Conservation (phyloP, 306 rosid genomes). For the Cucurbita moschata region DNA sequence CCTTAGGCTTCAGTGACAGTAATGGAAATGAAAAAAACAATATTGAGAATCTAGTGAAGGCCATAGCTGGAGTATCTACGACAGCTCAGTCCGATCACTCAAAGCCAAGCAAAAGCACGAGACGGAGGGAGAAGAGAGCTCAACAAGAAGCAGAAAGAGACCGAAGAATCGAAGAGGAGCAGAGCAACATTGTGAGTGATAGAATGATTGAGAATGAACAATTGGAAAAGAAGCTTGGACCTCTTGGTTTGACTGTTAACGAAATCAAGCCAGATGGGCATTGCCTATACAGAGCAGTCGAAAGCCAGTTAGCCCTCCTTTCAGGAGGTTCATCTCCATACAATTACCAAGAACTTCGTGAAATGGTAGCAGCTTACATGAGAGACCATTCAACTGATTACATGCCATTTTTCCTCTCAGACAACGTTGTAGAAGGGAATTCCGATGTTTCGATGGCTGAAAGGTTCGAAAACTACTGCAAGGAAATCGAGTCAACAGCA, state of each 20-base stretch:
- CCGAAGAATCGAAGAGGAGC: slow-evolving; percentile 76
- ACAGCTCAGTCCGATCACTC: slow-evolving; percentile 39
- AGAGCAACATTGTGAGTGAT: slow-evolving; percentile 52
- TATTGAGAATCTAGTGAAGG: slow-evolving; percentile 64
- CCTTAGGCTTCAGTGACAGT: slow-evolving; percentile 46
- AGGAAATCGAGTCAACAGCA: slow-evolving; percentile 73
- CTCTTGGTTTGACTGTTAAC: slow-evolving; percentile 52
- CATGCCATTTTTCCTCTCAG: slow-evolving; percentile 68
- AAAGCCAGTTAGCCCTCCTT: slow-evolving; percentile 49
- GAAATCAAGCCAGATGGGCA: slow-evolving; percentile 95
- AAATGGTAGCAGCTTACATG: slow-evolving; percentile 66
- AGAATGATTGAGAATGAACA: slow-evolving; percentile 63
- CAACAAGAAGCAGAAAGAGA: slow-evolving; percentile 84
- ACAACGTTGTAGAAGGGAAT: slow-evolving; percentile 33
- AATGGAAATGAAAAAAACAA: slow-evolving; percentile 40
- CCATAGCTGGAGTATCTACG: slow-evolving; percentile 76
- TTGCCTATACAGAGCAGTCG: slow-evolving; percentile 86
- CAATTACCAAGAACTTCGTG: slow-evolving; percentile 64
- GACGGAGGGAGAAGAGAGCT: slow-evolving; percentile 58
- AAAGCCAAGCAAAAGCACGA: slow-evolving; percentile 58
- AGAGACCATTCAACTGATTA: slow-evolving; percentile 53
- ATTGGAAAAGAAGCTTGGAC: slow-evolving; percentile 61
- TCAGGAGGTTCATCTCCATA: slow-evolving; percentile 49
- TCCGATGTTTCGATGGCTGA: slow-evolving; percentile 30
- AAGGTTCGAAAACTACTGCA: slow-evolving; percentile 71